Base-by-base conservation (phyloP, 495 filamentous ascomycete species). In the Cenococcum geophilum region DNA sequence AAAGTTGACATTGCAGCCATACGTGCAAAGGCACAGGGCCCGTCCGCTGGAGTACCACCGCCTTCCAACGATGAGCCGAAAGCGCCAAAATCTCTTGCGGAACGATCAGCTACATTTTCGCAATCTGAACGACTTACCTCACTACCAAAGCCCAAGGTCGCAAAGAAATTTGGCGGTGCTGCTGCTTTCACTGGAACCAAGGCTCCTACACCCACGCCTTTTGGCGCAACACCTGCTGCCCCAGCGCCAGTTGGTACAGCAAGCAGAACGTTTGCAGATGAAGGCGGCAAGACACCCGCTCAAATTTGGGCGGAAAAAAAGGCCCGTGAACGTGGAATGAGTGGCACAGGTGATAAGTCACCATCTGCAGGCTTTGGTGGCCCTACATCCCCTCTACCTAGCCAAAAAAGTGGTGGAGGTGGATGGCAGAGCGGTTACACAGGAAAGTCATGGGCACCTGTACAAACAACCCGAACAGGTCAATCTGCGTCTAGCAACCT, bases 221-320 rank as follows among this genome's bases (percentile, higher is more conserved):
- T 88, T 32, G 74, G 76, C 1, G 79, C 79, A 6, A 81, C 80
- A 50, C 69, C 82, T 12, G 71, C 82, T 20, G 66, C 80, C 42
- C 70, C 79, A 8, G 73, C 82, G 0, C 84, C 84, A 35, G 77
- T 95, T 49, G 91, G 91, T 23, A 79, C 82, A 59, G 91, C 91
- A 40, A 95, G 91, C 73, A 82, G 88, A 66, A 96, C 90, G 22
- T 98, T 96, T 78, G 92, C 93, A 2, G 90, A 97, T 60, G 79
- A 95, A 74, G 92, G 88, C 59, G 92, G 91, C 50, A 99, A 97
- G 76, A 97, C 93, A 5, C 93, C 93, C 18, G 91, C 95, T 22
- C 93, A 99, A 71, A 72, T 96, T 18, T 99, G 93, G 93, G 92
- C 92, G 0, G 93, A 99, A 75, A 95, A 88, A 74, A 98, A 97